Conservation (phyloP, 2,329 filamentous ascomycete genomes). For the Diaporthe citriasiana region DNA sequence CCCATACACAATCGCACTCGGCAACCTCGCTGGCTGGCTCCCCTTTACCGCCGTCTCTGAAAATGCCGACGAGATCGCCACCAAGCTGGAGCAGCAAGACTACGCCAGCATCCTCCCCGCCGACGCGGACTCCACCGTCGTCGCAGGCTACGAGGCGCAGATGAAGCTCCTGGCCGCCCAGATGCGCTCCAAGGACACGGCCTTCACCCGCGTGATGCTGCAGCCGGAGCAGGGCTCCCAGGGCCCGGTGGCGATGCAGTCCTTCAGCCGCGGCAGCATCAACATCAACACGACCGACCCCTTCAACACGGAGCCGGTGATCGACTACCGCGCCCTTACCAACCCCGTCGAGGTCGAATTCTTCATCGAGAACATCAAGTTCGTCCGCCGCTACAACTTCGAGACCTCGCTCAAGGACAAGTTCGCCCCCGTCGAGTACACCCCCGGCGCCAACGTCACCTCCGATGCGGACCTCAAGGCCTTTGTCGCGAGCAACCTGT, state of each 20-base stretch:
- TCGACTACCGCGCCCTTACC: constrained; percentile 56
- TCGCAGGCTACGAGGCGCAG: constrained; percentile 55
- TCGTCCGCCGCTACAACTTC: constrained; percentile 53
- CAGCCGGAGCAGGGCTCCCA: constrained; percentile 45
- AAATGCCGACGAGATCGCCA: constrained; percentile 51
- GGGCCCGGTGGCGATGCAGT: constrained; percentile 33
- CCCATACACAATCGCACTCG: constrained; percentile 52
- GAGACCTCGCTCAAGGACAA: constrained; percentile 53
- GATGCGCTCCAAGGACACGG: constrained; percentile 53
- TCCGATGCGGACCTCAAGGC: constrained; percentile 52
- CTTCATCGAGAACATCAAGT: constrained; percentile 55
- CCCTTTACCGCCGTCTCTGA: constrained; percentile 53
- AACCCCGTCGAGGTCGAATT: constrained; percentile 57
- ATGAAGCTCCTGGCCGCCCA: constrained; percentile 54
- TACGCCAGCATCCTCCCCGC: constrained; percentile 51
- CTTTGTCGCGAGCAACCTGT: constrained; percentile 43
- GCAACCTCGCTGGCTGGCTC: constrained; percentile 54
- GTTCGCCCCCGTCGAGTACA: constrained; percentile 51
- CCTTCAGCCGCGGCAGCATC: constrained; percentile 54
- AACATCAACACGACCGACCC: constrained; percentile 57
- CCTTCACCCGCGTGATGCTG: constrained; percentile 51
- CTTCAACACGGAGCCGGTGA: constrained; percentile 51
- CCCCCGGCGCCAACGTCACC: constrained; percentile 50
- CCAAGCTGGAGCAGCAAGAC: constrained; percentile 51
- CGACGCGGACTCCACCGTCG: constrained; percentile 51